Base-by-base conservation (phyloP, 345 rosid genomes). In the Salix viminalis region DNA sequence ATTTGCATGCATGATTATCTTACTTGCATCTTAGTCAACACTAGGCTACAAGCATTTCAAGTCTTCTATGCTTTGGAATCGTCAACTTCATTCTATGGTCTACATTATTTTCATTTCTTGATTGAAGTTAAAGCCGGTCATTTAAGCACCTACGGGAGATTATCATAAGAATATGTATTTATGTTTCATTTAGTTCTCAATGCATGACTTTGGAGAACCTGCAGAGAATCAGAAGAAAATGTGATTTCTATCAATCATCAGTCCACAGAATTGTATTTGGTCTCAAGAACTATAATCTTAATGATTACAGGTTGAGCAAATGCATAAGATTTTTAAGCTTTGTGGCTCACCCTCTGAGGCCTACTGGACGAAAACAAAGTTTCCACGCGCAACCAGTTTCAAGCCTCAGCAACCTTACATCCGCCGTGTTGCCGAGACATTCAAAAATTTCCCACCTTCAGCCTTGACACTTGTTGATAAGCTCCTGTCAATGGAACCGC, bases 241-340 rank as follows among this genome's bases (percentile, higher is more conserved):
- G 52, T 14, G 16, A 46, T 46, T 46, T 46, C 65, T n/a, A 61
- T 44, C 50, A 13, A 39, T 11, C 44, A 11, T 12, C 16, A 36
- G 6, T 58, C 24, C 24, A 5, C 19, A 67, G 18, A 2, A 34
- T 67, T 36, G n/a, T 3, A 9, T 61, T 36, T 41, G 2, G 2
- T 54, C 62, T 30, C 3, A 1, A 14, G 10, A 37, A 19, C 4
- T 26, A 28, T 26, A 13, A 32, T 71, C 26, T 24, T 37, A 14
- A 4, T 50, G 54, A 65, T 80, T 56, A 6, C 76, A 94, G 98
- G 98, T 96, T 80, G 99, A 96, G 87, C 98, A 96, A 80, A 84
- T 94, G 88, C 99, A 96, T 74, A 96, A 94, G 86, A 94, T 94
- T 60, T 91, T 92, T 76, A 96, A 96, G 90, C 92, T 96, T 32